A percentile compares a stretch with the other conserved stretches of the same genome.
phyloP scores from a whole-genome alignment of 1,284 basidiomycete genomes.

The Malassezia dermatis region DNA sequence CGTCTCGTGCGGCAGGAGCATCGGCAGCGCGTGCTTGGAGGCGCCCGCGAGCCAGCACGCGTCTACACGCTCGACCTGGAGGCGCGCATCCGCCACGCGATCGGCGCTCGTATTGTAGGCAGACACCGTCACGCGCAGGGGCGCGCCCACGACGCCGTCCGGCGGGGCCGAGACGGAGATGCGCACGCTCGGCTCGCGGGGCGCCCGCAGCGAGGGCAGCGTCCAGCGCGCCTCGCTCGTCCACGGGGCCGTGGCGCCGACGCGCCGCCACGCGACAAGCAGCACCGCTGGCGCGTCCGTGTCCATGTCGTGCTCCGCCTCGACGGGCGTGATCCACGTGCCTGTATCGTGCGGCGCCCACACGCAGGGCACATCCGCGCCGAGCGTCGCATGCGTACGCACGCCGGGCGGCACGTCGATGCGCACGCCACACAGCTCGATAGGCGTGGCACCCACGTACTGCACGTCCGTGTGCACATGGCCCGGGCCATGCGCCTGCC shows the following conservation, averaged over 20 bases:
- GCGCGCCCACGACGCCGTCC: neutral
- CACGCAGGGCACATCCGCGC: neutral
- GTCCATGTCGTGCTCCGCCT: neutral
- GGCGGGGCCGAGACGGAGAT: neutral
- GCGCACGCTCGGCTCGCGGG: neutral
- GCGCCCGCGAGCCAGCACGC: neutral
- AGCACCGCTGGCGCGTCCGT: neutral
- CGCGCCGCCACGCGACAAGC: neutral
- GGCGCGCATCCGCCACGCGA: neutral
- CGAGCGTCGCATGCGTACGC: neutral
- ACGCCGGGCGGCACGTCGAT: neutral
- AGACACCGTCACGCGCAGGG: neutral
- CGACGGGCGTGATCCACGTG: neutral
- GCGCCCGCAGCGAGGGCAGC: neutral
- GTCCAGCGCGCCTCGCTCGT: neutral
- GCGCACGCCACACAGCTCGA: neutral
- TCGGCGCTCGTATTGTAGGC: neutral
- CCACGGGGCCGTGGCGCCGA: no score
- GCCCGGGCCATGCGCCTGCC: neutral
- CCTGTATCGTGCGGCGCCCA: neutral
- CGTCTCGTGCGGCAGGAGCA: conserved; percentile 11
- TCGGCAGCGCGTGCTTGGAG: neutral
- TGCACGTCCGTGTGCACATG: neutral
- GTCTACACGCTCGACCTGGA: neutral
- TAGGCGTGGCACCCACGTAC: neutral